A percentile compares a stretch with the other conserved stretches of the same genome.
These are phyloP conservation scores for Heterobasidion irregulare DNA, from an alignment of 1,284 basidiomycete species.

Conservation along the genomic window DNA sequence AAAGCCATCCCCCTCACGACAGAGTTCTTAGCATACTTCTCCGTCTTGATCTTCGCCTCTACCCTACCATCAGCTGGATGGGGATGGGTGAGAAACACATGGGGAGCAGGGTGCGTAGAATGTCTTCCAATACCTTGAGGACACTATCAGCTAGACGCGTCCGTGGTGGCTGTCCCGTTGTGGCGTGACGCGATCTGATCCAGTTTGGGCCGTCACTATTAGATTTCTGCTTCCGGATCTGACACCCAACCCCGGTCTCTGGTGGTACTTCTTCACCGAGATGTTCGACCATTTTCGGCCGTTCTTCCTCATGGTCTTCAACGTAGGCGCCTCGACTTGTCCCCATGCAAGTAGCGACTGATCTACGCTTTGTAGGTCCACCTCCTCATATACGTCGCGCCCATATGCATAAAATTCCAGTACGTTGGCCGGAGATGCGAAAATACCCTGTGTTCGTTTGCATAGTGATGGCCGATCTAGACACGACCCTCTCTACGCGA, in stretches of 20 bases:
- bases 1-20: constrained; percentile 29
- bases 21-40: constrained; percentile 45
- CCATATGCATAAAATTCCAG: constrained; percentile 85
- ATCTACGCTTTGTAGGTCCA: constrained; percentile 55
- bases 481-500: constrained; percentile 79
- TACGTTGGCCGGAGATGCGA: constrained; percentile 23
- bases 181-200: not conserved
- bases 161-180: not conserved
- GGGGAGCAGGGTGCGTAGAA: constrained; percentile 71
- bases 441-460: not conserved
- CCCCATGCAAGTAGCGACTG: not conserved
- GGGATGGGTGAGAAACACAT: constrained; percentile 69
- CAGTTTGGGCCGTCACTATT: not conserved
- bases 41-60: constrained; percentile 37
- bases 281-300: constrained; percentile 98
- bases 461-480: constrained; percentile 26
- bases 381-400: constrained; percentile 76
- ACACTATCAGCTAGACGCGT: no score
- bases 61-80: constrained; percentile 48
- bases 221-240: constrained; percentile 63
- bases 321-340: constrained; percentile 43
- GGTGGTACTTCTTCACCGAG: constrained; percentile 99
- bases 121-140: not conserved
- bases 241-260: constrained; percentile 89
- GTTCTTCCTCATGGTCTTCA: constrained; percentile 94